These are phyloP conservation scores for Claviceps maximensis DNA, from an alignment of 2,329 filamentous ascomycete genomes.

Conservation along the genomic window DNA sequence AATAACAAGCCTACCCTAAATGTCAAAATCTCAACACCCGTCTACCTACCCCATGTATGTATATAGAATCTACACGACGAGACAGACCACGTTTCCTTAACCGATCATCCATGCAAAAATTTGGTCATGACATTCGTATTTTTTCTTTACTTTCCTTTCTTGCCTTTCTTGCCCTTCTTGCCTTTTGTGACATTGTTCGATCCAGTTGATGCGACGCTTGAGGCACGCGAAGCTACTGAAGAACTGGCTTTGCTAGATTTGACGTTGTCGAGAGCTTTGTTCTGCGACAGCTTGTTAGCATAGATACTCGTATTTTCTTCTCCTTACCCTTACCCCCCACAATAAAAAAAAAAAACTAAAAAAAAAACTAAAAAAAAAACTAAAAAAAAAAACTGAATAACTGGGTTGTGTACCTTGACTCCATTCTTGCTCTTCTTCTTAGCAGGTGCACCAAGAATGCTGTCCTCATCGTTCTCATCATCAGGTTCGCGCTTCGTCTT, in stretches of 20 bases:
- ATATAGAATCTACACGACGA: background rate
- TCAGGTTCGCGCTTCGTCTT: conserved; percentile 61
- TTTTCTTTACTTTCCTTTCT: conserved; percentile 18
- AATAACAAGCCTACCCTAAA: background rate
- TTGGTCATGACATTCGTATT: background rate
- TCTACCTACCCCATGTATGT: background rate
- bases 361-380: background rate
- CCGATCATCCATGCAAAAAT: background rate
- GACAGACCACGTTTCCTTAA: background rate
- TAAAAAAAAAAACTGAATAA: background rate
- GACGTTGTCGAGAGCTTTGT: conserved; percentile 82
- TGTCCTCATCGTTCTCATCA: conserved; percentile 75
- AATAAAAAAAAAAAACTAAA: too few relatives aligned
- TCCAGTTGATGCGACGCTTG: conserved; percentile 68
- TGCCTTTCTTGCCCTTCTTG: conserved; percentile 26
- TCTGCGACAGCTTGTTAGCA: conserved; percentile 37
- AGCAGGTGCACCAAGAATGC: conserved; percentile 66
- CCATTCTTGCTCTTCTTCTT: conserved; percentile 83
- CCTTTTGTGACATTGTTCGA: conserved; percentile 39
- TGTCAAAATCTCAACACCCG: background rate
- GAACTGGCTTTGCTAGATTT: conserved; percentile 72
- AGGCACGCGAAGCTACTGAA: conserved; percentile 67
- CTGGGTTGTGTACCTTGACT: conserved; percentile 51
- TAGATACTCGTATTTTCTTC: background rate
- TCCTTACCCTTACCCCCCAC: background rate